These are phyloP conservation scores for Tricholoma sp. DNA, from an alignment of 768 basidiomycete genomes.

Conservation along the genomic window DNA sequence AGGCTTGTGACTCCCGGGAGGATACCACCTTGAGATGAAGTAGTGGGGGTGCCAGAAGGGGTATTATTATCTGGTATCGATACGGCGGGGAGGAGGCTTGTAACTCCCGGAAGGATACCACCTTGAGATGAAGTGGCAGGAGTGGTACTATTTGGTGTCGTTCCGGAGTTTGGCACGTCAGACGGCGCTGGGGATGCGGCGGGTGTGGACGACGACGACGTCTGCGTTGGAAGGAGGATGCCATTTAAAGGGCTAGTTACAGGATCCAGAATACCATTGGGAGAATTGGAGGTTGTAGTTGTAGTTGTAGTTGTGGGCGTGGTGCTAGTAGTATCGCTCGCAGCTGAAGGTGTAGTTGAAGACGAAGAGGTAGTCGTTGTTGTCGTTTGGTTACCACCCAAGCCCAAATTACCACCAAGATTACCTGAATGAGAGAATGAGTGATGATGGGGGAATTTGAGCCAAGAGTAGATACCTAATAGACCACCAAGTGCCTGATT, in stretches of 20 bases:
- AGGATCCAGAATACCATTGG: constrained; percentile 4
- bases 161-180: too few relatives aligned
- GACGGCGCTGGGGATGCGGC: too few relatives aligned
- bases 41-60: background rate
- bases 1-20: too few relatives aligned
- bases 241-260: too few relatives aligned
- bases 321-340: background rate
- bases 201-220: too few relatives aligned
- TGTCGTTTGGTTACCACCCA: background rate
- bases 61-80: too few relatives aligned
- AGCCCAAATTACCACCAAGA: background rate
- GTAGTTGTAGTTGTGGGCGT: background rate
- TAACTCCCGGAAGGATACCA: background rate
- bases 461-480: background rate
- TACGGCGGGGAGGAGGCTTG: too few relatives aligned
- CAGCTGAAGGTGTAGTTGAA: background rate
- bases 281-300: background rate
- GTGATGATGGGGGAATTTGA: background rate
- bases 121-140: background rate
- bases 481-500: background rate
- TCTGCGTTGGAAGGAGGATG: too few relatives aligned
- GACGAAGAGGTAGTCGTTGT: background rate
- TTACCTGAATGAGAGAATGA: background rate
- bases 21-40: background rate
- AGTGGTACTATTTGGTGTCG: too few relatives aligned